Evolutionary conservation across 371 early-diverging fungal genomes (phyloP), one percentile per base, ranked within the genome.

Genomic region (Astathelohania contejeani): DNA sequence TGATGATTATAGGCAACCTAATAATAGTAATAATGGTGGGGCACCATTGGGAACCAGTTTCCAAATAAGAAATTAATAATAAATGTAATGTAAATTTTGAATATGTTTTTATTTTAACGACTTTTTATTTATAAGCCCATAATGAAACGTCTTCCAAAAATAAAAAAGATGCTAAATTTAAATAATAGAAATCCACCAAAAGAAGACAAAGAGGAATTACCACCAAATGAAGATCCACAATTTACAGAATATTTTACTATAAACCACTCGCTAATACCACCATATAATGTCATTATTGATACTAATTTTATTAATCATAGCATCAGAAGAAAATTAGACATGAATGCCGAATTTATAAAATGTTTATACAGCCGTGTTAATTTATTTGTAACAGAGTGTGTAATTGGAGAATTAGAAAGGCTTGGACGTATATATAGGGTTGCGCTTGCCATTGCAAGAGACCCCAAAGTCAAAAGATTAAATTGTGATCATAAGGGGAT

Each of bases 241-340:
- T 42, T 61, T 35, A 27, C 53, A 6, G 60, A 56, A 26, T 62
- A 62, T 44, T 93, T 92, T 80, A 79, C 84, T 62, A 84, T 91
- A 73, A 96, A 94, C 72, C 79, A 85, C 32, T 83, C 89, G 14
- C 77, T 98, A 18, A 90, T 83, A 2, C 97, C 99, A 38, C 99
- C 99, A 26, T 98, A 96, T 74, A 85, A 86, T 60, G 82, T 98
- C 28, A 76, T 98, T 9, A 82, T 98, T 35, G 99, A 98, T 77
- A 96, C 99, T 64, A 98, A 98, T 75, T 98, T 97, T 68, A 94
- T 98, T 78, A 95, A 96, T 77, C 90, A 93, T 64, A 85, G 92
- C 18, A 87, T 98, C 63, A 88, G 92, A 70, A 93, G 93, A 79
- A 93, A 93, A 71, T 79, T 95, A 27, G 96, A 96, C 70, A 78